Conservation (phyloP, 352 stramenopile genomes). For the Phytophthora pisi region DNA sequence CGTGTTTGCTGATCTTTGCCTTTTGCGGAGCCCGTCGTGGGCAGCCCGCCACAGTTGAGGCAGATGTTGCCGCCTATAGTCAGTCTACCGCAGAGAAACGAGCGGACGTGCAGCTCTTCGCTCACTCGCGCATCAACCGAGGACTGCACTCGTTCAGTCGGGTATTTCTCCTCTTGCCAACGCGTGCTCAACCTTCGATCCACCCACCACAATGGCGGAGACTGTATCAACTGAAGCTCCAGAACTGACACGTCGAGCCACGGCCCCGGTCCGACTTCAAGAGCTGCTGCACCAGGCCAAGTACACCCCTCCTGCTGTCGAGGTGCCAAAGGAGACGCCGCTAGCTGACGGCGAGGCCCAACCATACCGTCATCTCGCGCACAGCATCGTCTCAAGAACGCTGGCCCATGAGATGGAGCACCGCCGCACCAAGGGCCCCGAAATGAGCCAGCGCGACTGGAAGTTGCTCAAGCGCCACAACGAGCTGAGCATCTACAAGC, state of each 20-base stretch:
- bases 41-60: slow-evolving; percentile 3
- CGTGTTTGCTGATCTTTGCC: slow-evolving; percentile 11
- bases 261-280: slow-evolving; percentile 27
- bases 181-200: neutral
- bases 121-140: slow-evolving; percentile 19
- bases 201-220: slow-evolving; percentile 12
- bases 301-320: neutral
- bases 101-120: neutral
- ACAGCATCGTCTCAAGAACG: slow-evolving; percentile 50
- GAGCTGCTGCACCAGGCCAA: slow-evolving; percentile 24
- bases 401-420: slow-evolving; percentile 54
- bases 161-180: slow-evolving; percentile 11
- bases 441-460: slow-evolving; percentile 31
- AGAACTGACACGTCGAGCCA: slow-evolving; percentile 20
- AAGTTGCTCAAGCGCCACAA: slow-evolving; percentile 47
- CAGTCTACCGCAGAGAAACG: slow-evolving; percentile 10
- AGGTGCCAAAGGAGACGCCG: slow-evolving; percentile 10
- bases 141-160: slow-evolving; percentile 1
- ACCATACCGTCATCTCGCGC: slow-evolving; percentile 37
- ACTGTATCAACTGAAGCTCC: slow-evolving; percentile 7
- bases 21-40: slow-evolving; percentile 2
- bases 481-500: slow-evolving; percentile 47
- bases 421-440: slow-evolving; percentile 24
- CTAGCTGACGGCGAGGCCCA: slow-evolving; percentile 33
- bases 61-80: slow-evolving; percentile 24